Conservation (phyloP, 2,329 filamentous ascomycete species). For the Colletotrichum sp. region DNA sequence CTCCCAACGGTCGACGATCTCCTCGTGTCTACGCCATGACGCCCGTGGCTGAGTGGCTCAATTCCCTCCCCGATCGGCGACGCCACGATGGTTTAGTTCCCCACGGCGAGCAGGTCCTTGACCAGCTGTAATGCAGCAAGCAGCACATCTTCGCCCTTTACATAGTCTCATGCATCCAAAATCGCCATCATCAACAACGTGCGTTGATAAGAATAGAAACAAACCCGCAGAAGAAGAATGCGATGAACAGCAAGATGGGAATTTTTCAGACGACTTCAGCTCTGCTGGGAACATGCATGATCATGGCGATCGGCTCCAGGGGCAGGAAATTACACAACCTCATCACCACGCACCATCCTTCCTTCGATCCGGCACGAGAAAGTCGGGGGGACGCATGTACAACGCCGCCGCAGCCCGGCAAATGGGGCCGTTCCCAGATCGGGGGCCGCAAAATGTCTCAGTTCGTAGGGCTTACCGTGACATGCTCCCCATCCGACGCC, state of each 20-base stretch:
- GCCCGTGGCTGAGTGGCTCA: slow-evolving; percentile 8
- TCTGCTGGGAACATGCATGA: background rate
- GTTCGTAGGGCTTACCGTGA: background rate
- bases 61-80: background rate
- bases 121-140: background rate
- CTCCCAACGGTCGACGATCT: background rate
- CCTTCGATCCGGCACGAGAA: background rate
- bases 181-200: background rate
- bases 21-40: background rate
- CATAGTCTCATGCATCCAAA: background rate
- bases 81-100: background rate
- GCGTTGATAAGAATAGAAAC: background rate
- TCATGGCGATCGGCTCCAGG: background rate
- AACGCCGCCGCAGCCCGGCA: background rate
- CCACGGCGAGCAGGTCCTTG: background rate
- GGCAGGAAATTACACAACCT: background rate
- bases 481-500: background rate
- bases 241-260: background rate
- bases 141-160: background rate
- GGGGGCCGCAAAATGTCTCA: slow-evolving; percentile 16
- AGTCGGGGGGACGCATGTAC: background rate
- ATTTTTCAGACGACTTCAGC: background rate
- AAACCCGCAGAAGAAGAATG: background rate
- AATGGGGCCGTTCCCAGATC: slow-evolving; percentile 8
- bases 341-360: background rate